phyloP scores from a whole-genome alignment of 768 basidiomycete genomes.

The Mycena capillaripes region DNA sequence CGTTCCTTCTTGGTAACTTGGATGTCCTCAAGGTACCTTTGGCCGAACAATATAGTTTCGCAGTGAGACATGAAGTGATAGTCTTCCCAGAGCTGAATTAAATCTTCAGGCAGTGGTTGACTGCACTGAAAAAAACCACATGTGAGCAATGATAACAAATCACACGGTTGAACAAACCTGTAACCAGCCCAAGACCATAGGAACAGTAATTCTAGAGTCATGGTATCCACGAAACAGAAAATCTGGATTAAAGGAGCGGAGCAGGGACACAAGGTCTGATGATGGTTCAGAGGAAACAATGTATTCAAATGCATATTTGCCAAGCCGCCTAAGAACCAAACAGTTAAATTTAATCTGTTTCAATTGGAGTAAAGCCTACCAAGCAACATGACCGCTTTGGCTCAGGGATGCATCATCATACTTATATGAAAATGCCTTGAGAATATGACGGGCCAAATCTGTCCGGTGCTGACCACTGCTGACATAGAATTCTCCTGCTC shows the following conservation, averaged over 20 bases:
- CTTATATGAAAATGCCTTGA: neutral
- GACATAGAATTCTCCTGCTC: neutral
- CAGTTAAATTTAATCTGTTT: neutral
- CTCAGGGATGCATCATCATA: neutral
- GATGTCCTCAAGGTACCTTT: too few species aligned
- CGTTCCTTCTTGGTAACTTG: too few species aligned
- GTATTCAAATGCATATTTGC: neutral
- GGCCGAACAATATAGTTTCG: too few species aligned
- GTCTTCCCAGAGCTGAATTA: conserved; percentile 8
- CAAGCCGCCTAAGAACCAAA: neutral
- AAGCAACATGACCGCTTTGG: neutral
- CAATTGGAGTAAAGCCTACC: neutral
- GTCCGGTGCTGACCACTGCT: neutral
- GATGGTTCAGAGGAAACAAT: neutral
- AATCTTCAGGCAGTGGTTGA: neutral
- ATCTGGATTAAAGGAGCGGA: neutral
- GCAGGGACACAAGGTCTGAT: neutral
- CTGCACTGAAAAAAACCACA: neutral
- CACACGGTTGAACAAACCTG: neutral
- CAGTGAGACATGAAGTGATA: neutral
- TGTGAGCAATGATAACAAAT: neutral
- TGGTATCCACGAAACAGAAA: neutral
- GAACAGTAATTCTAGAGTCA: neutral
- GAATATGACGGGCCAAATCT: neutral
- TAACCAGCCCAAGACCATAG: neutral